Base-by-base conservation (phyloP, 78 protist genomes). In the slime mould (Dictyostelium discoideum) region DNA sequence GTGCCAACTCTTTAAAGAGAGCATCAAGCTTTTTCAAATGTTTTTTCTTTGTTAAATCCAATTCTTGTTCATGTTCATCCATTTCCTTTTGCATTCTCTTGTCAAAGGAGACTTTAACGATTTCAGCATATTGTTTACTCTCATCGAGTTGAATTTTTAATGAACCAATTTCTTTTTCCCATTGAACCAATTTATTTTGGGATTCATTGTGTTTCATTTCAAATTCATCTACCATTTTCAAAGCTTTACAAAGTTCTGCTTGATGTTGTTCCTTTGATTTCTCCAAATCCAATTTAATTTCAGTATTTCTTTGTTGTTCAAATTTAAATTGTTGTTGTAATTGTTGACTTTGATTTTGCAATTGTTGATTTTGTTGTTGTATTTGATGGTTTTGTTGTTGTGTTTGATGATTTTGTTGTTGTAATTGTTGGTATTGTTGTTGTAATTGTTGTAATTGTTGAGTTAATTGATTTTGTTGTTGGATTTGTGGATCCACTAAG, bases 41-140 rank as follows among this genome's bases (percentile, higher is more conserved):
- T 18, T 74, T 74, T 74, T 74, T 74, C 42, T 37, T 74, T 18
- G 2, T 6, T 0, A 5, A 9, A 0, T 74, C 42, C 22, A 74
- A 16, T 74, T 74, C 81, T 5, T 10, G 22, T 37, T 74, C 81
- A 32, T 74, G 81, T 18, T 74, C 81, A 37, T 74, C 42, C 81
- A 74, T 74, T 74, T 32, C 81, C 9, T 29, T 18, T 74, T 74
- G 46, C 37, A 74, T 74, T 74, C 81, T 74, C n/a, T 74, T 74
- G 16, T 74, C 81, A 74, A 74, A 74, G 2, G 81, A 26, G 37
- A 16, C 48, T 74, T 74, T 74, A 37, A 74, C 48, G 22, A 74
- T 74, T 74, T 32, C 48, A 69, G 39, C 14, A 29, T 69, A 69
- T 26, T 69, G 32, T 10, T 69, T 29, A 24, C 37, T 24, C 26